Conservation (phyloP, 164 flowering plant species). For the Umbellularia californica region DNA sequence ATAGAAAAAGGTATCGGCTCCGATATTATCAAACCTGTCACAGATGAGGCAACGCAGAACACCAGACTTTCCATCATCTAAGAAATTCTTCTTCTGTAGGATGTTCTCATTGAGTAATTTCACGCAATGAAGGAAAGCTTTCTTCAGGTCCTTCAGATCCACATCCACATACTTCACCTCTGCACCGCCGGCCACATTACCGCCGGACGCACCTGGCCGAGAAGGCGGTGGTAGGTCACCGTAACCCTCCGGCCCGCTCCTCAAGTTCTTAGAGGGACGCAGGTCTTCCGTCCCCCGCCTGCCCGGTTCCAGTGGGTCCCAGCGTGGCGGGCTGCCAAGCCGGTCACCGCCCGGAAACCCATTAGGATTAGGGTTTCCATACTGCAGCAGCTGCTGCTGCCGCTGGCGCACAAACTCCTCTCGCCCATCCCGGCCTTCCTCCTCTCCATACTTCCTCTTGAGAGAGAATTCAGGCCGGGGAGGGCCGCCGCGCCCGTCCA, state of each 20-base stretch:
- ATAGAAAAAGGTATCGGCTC: neutral
- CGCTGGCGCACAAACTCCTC: constrained; percentile 46
- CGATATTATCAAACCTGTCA: constrained; percentile 60
- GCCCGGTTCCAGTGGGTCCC: constrained; percentile 12
- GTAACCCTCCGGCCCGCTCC: constrained; percentile 36
- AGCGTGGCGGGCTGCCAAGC: constrained; percentile 25
- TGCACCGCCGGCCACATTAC: neutral
- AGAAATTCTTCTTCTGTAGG: constrained; percentile 44
- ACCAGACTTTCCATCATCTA: constrained; percentile 79
- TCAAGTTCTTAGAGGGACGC: constrained; percentile 47
- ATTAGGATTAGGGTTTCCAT: constrained; percentile 39
- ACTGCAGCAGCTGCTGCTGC: constrained; percentile 40
- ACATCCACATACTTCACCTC: constrained; percentile 38
- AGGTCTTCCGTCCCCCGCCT: constrained; percentile 31
- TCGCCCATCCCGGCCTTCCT: constrained; percentile 31
- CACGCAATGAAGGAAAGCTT: constrained; percentile 49
- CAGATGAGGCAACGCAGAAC: constrained; percentile 73
- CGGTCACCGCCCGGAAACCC: constrained; percentile 16
- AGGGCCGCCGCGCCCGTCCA: constrained; percentile 41
- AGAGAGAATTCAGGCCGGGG: constrained; percentile 23
- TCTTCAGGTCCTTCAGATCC: constrained; percentile 54
- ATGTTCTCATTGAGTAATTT: constrained; percentile 61
- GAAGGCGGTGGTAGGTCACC: constrained; percentile 12
- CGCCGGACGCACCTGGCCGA: constrained; percentile 10
- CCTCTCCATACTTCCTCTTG: constrained; percentile 65